Evolutionary conservation across 208 protist species (phyloP), one percentile per base, ranked within the genome.

Genomic region (Crithidia brevicula): DNA sequence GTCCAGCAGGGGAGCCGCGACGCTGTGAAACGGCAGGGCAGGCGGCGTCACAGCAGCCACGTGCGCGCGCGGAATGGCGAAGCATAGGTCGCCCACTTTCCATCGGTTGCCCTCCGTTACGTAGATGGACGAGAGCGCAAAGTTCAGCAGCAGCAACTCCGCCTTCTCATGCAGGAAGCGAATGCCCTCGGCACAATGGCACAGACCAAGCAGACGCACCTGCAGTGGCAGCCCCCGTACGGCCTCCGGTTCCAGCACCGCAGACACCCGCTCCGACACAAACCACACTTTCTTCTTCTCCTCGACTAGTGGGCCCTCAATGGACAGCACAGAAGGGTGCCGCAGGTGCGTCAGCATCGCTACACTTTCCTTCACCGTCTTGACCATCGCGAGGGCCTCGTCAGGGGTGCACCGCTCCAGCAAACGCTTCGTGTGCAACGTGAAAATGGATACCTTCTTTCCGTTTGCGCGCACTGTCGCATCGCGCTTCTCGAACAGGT

Each of bases 1-100:
- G 64, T 88, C 82, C 13, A 91, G 57, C 38, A 88, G 52, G 25
- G 85, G 82, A 0, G 82, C 72, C 4, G 74, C 63, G 49, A 81
- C 27, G 56, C 71, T 72, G 57, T 53, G 45, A 23, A 85, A 75
- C 8, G 73, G 40, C 22, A 73, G 54, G 6, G 43, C 28, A 6
- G 50, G 54, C 28, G 52, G 45, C 16, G 60, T 23, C 27, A 69
- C 45, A 5, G 49, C 18, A 13, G 13, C 22, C 22, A 79, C 23
- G 36, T 77, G 60, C 4, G 57, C 34, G 4, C 59, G 63, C 25
- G 45, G 57, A 18, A 82, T 15, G 47, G 76, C 74, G 52, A 85
- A 74, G 40, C 67, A 79, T 18, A 86, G 50, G 65, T 88, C 85
- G 45, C 78, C 77, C 4, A 91, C 22, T 58, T 82, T 86, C 82